Conservation (phyloP, 164 flowering plant genomes). For the Piper betle region DNA sequence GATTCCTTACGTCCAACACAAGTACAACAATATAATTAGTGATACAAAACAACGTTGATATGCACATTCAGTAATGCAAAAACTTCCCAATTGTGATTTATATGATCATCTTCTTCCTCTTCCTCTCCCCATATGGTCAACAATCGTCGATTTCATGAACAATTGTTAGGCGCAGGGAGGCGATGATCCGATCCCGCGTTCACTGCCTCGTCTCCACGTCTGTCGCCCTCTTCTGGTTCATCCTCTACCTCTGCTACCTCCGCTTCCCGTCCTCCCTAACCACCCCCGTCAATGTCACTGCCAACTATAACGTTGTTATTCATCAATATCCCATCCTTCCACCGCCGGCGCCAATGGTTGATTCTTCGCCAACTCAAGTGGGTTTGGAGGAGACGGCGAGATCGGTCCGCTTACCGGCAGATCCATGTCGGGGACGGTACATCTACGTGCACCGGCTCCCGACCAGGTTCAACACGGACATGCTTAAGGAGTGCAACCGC, state of each 20-base stretch:
- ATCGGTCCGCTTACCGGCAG: too few relatives aligned
- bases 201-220: neutral
- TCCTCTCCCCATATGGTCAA: neutral
- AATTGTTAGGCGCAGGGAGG: neutral
- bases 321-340: neutral
- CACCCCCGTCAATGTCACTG: too few relatives aligned
- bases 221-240: neutral
- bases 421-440: constrained; percentile 42
- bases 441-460: constrained; percentile 53
- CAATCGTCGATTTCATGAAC: neutral
- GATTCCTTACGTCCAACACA: too few relatives aligned
- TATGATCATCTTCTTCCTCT: neutral
- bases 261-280: neutral
- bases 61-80: too few relatives aligned
- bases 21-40: too few relatives aligned
- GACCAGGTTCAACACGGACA: constrained; percentile 35
- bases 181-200: too few relatives aligned
- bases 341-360: neutral
- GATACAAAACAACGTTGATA: too few relatives aligned
- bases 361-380: neutral
- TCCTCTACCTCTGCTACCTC: neutral
- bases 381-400: too few relatives aligned
- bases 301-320: neutral
- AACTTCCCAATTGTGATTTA: too few relatives aligned
- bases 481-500: constrained; percentile 36